Percentiles rank a stretch among this genome's conserved stretches.
These are phyloP conservation scores for Thalassiosira allenii DNA, from an alignment of 352 stramenopile species.

Conservation along the genomic window DNA sequence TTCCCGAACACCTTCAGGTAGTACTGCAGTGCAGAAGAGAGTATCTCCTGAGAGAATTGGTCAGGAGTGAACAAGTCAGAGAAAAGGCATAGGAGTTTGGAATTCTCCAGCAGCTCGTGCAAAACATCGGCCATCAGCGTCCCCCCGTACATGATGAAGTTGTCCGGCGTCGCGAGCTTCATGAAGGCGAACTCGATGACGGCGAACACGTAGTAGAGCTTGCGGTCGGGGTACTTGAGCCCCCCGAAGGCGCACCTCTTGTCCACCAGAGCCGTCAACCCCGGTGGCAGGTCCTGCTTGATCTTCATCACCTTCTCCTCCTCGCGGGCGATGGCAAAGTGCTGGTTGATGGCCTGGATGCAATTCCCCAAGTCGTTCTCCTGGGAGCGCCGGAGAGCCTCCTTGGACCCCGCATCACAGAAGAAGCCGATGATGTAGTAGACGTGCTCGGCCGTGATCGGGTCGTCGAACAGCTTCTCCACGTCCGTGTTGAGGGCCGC, in stretches of 20 bases:
- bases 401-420: slow-evolving; percentile 16
- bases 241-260: slow-evolving; percentile 8
- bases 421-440: slow-evolving; percentile 46
- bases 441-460: slow-evolving; percentile 3
- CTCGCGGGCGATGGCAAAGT: slow-evolving; percentile 18
- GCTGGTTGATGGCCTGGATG: slow-evolving; percentile 7
- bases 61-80: slow-evolving; percentile 13
- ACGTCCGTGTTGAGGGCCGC: background rate
- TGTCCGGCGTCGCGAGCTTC: slow-evolving; percentile 6
- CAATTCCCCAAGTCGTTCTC: slow-evolving; percentile 29
- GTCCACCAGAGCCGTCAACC: slow-evolving; percentile 23
- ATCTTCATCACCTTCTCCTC: slow-evolving; percentile 9
- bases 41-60: slow-evolving; percentile 15
- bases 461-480: slow-evolving; percentile 23
- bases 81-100: slow-evolving; percentile 13
- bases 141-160: slow-evolving; percentile 30
- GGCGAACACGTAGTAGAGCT: slow-evolving; percentile 27
- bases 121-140: slow-evolving; percentile 15
- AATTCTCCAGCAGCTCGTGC: slow-evolving; percentile 22
- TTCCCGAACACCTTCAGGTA: slow-evolving; percentile 42
- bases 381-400: slow-evolving; percentile 8
- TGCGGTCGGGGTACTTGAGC: slow-evolving; percentile 32
- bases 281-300: background rate
- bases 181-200: slow-evolving; percentile 32
- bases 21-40: slow-evolving; percentile 10